Evolutionary conservation across 371 early-diverging fungal species (phyloP).

Genomic region (Syncephalastrum contaminatum): DNA sequence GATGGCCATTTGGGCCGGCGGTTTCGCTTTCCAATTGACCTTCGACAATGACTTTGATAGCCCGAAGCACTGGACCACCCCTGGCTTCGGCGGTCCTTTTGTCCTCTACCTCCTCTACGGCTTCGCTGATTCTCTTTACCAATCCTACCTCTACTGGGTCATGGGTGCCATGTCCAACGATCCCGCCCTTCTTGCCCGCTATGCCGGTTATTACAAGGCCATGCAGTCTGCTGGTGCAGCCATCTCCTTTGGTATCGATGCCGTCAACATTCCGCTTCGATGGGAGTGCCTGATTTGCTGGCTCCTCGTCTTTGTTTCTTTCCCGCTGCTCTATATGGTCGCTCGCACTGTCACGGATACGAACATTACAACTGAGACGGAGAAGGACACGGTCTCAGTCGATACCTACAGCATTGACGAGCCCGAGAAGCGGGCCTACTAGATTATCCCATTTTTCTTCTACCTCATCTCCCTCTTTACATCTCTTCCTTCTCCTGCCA

Average conservation of each 20-base stretch:
- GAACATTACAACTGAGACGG: conserved; percentile 1
- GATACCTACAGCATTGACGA: conserved; percentile 1
- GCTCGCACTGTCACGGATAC: not conserved
- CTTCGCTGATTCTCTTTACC: conserved; percentile 65
- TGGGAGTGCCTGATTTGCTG: conserved; percentile 25
- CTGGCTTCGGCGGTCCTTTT: conserved; percentile 49
- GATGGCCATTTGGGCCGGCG: conserved; percentile 60
- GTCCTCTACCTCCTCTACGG: conserved; percentile 66
- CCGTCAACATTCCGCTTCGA: conserved; percentile 22
- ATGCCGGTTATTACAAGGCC: conserved; percentile 72
- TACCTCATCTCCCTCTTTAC: not conserved
- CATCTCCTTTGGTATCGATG: conserved; percentile 33
- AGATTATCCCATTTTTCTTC: not conserved
- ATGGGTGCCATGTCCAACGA: conserved; percentile 76
- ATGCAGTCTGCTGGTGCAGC: conserved; percentile 53
- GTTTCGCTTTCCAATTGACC: conserved; percentile 53
- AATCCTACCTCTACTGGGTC: conserved; percentile 73
- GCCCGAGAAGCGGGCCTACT: conserved; percentile 3
- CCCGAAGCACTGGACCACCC: conserved; percentile 19
- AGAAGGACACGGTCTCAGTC: not conserved
- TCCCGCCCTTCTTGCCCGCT: conserved; percentile 60
- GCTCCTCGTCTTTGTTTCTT: conserved; percentile 20
- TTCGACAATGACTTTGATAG: conserved; percentile 25
- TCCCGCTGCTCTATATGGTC: conserved; percentile 14
- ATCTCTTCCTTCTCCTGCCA: too few species aligned